phyloP scores from a whole-genome alignment of 2,329 filamentous ascomycete species.

The Cryphonectria radicalis region DNA sequence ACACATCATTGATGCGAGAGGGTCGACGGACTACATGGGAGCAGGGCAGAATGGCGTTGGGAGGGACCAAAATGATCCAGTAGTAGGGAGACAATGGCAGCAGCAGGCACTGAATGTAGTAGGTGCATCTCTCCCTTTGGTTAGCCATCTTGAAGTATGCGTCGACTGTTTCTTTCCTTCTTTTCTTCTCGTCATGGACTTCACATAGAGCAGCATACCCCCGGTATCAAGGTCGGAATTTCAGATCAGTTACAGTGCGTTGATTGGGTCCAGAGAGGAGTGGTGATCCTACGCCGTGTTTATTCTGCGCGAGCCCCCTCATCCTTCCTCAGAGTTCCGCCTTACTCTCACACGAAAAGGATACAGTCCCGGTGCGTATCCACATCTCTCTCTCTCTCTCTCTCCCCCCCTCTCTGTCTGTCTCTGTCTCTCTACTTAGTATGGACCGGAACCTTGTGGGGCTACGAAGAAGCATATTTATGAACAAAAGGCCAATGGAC shows the following conservation, averaged over 20 bases:
- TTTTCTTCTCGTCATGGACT: not conserved
- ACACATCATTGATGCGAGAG: not conserved
- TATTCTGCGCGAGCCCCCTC: not conserved
- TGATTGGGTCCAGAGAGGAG: not conserved
- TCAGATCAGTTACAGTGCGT: not conserved
- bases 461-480: not conserved
- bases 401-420: not conserved
- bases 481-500: not conserved
- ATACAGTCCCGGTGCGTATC: not conserved
- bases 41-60: conserved; percentile 4
- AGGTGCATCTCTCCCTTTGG: conserved; percentile 3
- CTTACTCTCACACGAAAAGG: not conserved
- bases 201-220: conserved; percentile 20
- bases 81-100: not conserved
- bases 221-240: not conserved
- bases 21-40: not conserved
- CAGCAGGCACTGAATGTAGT: conserved; percentile 3
- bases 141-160: conserved; percentile 1
- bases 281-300: not conserved
- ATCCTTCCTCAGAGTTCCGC: not conserved
- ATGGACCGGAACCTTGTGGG: not conserved
- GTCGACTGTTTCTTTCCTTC: not conserved
- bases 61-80: not conserved
- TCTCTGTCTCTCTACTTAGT: too few species aligned
- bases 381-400: not conserved